A percentile compares a stretch with the other conserved stretches of the same genome.
phyloP scores from a whole-genome alignment of 805 yeast species.

The Metschnikowia noctiluminum region DNA sequence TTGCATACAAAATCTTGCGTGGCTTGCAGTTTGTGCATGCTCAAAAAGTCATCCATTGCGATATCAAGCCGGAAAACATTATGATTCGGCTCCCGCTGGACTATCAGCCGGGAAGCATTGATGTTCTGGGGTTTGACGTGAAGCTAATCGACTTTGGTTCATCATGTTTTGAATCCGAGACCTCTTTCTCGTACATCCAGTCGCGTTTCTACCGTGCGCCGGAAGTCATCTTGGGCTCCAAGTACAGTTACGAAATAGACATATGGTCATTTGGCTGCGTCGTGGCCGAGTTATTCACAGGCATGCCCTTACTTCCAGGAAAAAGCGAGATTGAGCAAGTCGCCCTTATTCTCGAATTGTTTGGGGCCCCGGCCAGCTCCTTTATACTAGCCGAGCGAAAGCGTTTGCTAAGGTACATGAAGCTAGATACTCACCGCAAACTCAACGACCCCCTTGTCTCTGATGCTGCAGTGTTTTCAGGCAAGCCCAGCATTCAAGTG shows the following conservation, averaged over 20 bases:
- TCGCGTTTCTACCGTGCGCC: slow-evolving; percentile 80
- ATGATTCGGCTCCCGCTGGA: slow-evolving; percentile 45
- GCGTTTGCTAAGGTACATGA: slow-evolving; percentile 26
- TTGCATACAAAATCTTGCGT: slow-evolving; percentile 53
- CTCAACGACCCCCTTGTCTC: slow-evolving; percentile 13
- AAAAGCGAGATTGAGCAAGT: slow-evolving; percentile 48
- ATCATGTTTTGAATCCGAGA: slow-evolving; percentile 45
- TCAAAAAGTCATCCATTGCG: slow-evolving; percentile 70
- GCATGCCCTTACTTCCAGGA: slow-evolving; percentile 18
- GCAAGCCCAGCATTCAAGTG: slow-evolving; percentile 7
- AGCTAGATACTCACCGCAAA: slow-evolving; percentile 12
- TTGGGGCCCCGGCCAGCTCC: slow-evolving; percentile 46
- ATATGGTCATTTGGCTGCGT: slow-evolving; percentile 93
- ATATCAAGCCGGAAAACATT: slow-evolving; percentile 81
- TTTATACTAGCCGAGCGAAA: slow-evolving; percentile 39
- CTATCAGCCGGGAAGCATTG: slow-evolving; percentile 14
- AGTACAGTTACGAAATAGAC: slow-evolving; percentile 58
- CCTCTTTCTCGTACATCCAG: slow-evolving; percentile 49
- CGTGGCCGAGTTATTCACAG: slow-evolving; percentile 27
- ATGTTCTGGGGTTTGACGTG: slow-evolving; percentile 43
- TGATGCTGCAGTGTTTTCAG: slow-evolving; percentile 7
- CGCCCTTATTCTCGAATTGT: slow-evolving; percentile 38
- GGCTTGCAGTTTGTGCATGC: slow-evolving; percentile 62
- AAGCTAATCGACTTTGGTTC: slow-evolving; percentile 84
- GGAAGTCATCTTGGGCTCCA: slow-evolving; percentile 66